Percentiles rank a stretch among this genome's conserved stretches.
Conservation (phyloP, 73 alveolate genomes). For the Paramecium pentaurelia region DNA sequence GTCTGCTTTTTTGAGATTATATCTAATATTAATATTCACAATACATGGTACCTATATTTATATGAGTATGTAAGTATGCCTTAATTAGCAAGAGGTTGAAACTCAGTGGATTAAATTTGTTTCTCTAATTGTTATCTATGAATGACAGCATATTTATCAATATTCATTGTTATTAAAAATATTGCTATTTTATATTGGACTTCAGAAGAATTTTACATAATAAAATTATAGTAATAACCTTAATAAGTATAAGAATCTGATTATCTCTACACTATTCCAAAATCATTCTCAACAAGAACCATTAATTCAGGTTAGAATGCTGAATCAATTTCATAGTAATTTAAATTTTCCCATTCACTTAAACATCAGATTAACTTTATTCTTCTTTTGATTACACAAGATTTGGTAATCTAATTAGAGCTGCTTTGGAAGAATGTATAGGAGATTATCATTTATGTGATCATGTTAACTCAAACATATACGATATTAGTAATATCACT, state of each 20-base stretch:
- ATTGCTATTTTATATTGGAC: neutral
- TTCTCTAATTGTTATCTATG: neutral
- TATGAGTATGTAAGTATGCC: neutral
- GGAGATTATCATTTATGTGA: conserved; percentile 65
- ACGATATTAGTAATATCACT: conserved; percentile 68
- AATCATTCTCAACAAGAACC: conserved; percentile 78
- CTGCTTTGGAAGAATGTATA: conserved; percentile 71
- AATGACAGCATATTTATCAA: neutral
- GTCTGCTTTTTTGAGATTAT: neutral
- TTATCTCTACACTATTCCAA: neutral
- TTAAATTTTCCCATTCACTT: conserved; percentile 82
- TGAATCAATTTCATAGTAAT: conserved; percentile 69
- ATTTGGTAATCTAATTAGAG: conserved; percentile 70
- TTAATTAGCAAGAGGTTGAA: neutral
- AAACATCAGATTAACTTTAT: neutral
- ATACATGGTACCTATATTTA: neutral
- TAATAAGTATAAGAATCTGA: neutral
- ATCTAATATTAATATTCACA: neutral
- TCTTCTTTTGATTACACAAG: conserved; percentile 23
- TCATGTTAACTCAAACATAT: conserved; percentile 85
- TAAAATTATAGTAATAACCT: neutral
- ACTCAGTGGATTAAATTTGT: neutral
- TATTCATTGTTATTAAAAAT: neutral
- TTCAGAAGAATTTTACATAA: neutral
- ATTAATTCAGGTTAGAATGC: conserved; percentile 68